Base-by-base conservation (phyloP, 2,329 filamentous ascomycete genomes). In the Fusarium chuoi region DNA sequence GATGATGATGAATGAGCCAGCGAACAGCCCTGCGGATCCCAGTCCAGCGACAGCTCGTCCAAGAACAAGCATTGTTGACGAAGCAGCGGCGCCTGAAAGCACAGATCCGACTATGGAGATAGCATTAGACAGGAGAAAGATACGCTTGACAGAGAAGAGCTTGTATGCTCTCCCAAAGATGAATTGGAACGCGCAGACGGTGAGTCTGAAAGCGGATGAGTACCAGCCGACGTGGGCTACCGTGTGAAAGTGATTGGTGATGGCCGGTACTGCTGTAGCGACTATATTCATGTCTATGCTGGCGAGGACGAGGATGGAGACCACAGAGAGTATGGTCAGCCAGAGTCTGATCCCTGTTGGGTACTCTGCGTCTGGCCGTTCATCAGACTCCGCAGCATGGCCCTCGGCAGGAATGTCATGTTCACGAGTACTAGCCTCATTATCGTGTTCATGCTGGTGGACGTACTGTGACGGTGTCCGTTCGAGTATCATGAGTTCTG, bases 91-190 rank as follows among this genome's bases (percentile, higher is more conserved):
- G 67, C 70, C 87, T 46, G 85, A 88, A 7, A 88, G 78, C 1
- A 87, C 56, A 2, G 82, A 85, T 1, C 87, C 86, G 0, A 82
- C 55, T 44, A 86, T 83, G n/a, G 87, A 87, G 7, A 85, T 76
- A 1, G 75, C 46, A 2, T 87, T 77, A 1, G 84, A 80, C 2
- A 75, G 62, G 1, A 87, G 75, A 54, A 84, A 87, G 1, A 82
- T 79, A 42, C 78, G 81, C 1, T 74, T 74, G 6, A 62, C 36
- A 0, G 70, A 68, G 20, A 74, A 74, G 0, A 74, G 20, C 7
- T 42, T 65, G 46, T 74, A 74, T 14, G 67, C 59, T 36, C 71
- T 74, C 3, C 71, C 71, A 2, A 71, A 74, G 9, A 74, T 30
- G 22, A 74, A 74, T 5, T 74, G 71, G 63, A 86, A 87, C 36